Conservation (phyloP, 2,329 filamentous ascomycete genomes). For the Colletotrichum euphorbiae region DNA sequence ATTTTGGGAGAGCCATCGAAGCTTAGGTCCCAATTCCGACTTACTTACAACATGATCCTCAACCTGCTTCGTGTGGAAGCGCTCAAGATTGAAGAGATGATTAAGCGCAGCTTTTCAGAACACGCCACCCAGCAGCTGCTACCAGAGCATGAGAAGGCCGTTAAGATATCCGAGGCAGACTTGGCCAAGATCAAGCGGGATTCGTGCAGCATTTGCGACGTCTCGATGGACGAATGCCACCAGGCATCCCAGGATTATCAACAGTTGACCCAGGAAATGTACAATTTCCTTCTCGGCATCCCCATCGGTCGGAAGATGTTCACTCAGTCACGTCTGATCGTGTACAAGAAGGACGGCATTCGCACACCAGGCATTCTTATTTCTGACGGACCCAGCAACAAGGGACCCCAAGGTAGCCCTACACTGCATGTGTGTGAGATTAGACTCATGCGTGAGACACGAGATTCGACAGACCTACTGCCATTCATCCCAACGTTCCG, state of each 20-base stretch:
- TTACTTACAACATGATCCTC: conserved; percentile 99
- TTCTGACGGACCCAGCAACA: conserved; percentile 77
- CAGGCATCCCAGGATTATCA: conserved; percentile 84
- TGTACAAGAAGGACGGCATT: conserved; percentile 87
- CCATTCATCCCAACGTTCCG: conserved; percentile 83
- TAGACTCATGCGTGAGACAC: conserved; percentile 72
- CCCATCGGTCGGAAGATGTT: conserved; percentile 86
- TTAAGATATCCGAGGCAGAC: conserved; percentile 91
- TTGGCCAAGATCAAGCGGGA: conserved; percentile 91
- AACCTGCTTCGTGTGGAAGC: conserved; percentile 96
- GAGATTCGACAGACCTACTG: conserved; percentile 85
- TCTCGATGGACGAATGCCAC: conserved; percentile 83
- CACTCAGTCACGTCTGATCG: conserved; percentile 77
- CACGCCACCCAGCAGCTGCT: conserved; percentile 95
- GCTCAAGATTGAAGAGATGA: conserved; percentile 99
- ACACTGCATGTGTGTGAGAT: conserved; percentile 85
- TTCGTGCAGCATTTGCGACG: conserved; percentile 83
- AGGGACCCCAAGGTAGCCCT: conserved; percentile 67
- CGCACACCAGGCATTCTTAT: conserved; percentile 85
- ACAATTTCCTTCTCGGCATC: conserved; percentile 81
- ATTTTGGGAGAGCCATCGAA: conserved; percentile 96
- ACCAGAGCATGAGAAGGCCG: conserved; percentile 94
- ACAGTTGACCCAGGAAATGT: conserved; percentile 82
- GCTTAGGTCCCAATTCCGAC: conserved; percentile 91
- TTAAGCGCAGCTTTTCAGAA: conserved; percentile 98